phyloP scores from a whole-genome alignment of 2,329 filamentous ascomycete genomes.

The Colletotrichum sp. region DNA sequence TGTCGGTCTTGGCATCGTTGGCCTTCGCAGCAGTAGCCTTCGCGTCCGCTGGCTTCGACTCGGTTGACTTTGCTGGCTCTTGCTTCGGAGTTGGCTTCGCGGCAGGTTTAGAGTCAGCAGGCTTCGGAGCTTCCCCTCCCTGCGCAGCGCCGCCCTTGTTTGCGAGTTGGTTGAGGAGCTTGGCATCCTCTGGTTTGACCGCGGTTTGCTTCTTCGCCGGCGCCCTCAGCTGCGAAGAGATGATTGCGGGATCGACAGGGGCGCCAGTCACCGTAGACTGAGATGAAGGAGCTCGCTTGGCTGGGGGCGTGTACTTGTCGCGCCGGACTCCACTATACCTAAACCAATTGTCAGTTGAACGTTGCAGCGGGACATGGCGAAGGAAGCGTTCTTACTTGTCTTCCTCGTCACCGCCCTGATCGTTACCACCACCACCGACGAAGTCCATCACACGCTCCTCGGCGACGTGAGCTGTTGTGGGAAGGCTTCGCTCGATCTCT shows the following conservation, averaged over 20 bases:
- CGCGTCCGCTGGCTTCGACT: conserved; percentile 6
- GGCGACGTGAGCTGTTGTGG: conserved; percentile 82
- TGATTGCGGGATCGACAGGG: conserved; percentile 87
- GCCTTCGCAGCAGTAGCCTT: conserved; percentile 1
- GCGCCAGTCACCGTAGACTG: conserved; percentile 77
- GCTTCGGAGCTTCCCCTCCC: not conserved
- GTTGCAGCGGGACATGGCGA: not conserved
- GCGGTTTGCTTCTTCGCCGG: conserved; percentile 45
- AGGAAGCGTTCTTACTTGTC: conserved; percentile 70
- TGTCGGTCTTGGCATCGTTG: conserved; percentile 14
- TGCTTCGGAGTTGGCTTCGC: conserved; percentile 9
- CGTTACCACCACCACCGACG: conserved; percentile 63
- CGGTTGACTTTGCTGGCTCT: not conserved
- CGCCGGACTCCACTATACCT: conserved; percentile 93
- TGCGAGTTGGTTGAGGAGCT: conserved; percentile 5
- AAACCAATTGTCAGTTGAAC: not conserved
- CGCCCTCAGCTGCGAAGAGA: conserved; percentile 77
- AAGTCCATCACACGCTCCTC: conserved; percentile 84
- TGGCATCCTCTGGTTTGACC: conserved; percentile 35
- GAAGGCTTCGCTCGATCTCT: conserved; percentile 81
- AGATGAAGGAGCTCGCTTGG: conserved; percentile 78
- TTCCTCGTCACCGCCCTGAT: conserved; percentile 83
- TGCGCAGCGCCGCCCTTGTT: not conserved
- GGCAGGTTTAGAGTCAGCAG: conserved; percentile 2
- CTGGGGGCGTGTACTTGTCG: conserved; percentile 89